Evolutionary conservation across 2,329 filamentous ascomycete species (phyloP), one percentile per base, ranked within the genome.

Genomic region (Rhynchosporium agropyri): DNA sequence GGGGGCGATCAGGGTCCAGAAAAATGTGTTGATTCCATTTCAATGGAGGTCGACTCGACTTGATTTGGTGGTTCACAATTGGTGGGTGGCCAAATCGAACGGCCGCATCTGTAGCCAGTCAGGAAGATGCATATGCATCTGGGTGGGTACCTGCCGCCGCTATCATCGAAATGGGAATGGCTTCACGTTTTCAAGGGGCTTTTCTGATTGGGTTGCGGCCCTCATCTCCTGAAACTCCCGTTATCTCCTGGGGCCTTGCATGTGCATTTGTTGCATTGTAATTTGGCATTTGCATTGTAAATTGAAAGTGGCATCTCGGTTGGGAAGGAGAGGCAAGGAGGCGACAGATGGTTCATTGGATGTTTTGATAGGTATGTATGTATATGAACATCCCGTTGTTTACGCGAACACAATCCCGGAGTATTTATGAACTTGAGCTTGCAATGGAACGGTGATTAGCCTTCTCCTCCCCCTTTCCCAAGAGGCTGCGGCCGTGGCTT

Each of bases 181-280:
- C 58, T 43, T 49, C 48, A 53, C 49, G 58, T 60, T 29, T 3
- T 42, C 15, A n/a, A 42, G 49, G 38, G 26, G 36, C 48, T 43
- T 53, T 53, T 60, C 48, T 51, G 33, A 60, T 60, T 60, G 58
- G 58, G n/a, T 33, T 31, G n/a, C 31, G 33, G 29, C 13, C 29
- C 38, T 45, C 13, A 13, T 58, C 56, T 49, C 46, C 43, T 50
- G 43, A 33, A 48, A 36, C 40, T 53, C 58, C 20, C 20, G 20
- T 20, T 20, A 51, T 53, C 45, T 51, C 48, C 43, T 5, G 48
- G 49, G 26, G 13, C 45, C 56, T 40, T 57, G 43, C 40, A 57
- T 45, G 29, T 9, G 20, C 20, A 20, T 20, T 54, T 54, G 50
- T 29, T 51, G 50, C 26, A 49, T 10, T 31, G 45, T 48, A 54